Conservation (phyloP, 202 grass and related monocot species). For the Eragrostis tef region DNA sequence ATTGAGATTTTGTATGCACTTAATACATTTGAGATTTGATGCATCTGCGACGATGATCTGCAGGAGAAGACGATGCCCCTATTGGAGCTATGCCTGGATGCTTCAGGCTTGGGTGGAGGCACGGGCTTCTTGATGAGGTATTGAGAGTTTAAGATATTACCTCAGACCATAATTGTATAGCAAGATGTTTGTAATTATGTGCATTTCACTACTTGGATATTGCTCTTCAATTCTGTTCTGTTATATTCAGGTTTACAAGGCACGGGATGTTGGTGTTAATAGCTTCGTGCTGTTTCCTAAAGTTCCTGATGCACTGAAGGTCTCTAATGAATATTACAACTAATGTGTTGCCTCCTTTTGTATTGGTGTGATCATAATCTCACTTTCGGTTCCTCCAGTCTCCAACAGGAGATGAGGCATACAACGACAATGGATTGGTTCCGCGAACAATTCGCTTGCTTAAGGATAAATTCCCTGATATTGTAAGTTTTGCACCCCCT, state of each 20-base stretch:
- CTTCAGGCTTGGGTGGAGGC: slow-evolving; percentile 92
- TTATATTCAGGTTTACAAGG: slow-evolving; percentile 85
- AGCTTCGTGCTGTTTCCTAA: slow-evolving; percentile 97
- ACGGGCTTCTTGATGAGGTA: slow-evolving; percentile 94
- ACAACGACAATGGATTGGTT: slow-evolving; percentile 92
- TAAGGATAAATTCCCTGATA: slow-evolving; percentile 94
- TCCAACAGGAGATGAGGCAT: slow-evolving; percentile 83
- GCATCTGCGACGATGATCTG: neutral
- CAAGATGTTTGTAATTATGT: neutral
- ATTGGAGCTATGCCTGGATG: slow-evolving; percentile 98
- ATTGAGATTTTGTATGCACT: neutral
- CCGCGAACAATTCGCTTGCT: slow-evolving; percentile 84
- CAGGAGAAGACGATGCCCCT: slow-evolving; percentile 85
- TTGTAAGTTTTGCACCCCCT: slow-evolving; percentile 53
- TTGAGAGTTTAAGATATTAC: slow-evolving; percentile 1
- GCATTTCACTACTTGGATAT: neutral
- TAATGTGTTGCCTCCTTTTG: neutral
- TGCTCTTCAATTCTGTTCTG: slow-evolving; percentile 19
- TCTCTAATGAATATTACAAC: slow-evolving; percentile 39
- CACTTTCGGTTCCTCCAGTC: slow-evolving; percentile 51
- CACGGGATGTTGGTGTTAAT: slow-evolving; percentile 91
- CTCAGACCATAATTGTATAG: neutral
- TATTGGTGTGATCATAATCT: slow-evolving; percentile 33
- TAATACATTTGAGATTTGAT: slow-evolving; percentile 4
- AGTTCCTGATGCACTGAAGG: slow-evolving; percentile 97